Base-by-base conservation (phyloP, 2,329 filamentous ascomycete genomes). In the Exophiala bonariae region DNA sequence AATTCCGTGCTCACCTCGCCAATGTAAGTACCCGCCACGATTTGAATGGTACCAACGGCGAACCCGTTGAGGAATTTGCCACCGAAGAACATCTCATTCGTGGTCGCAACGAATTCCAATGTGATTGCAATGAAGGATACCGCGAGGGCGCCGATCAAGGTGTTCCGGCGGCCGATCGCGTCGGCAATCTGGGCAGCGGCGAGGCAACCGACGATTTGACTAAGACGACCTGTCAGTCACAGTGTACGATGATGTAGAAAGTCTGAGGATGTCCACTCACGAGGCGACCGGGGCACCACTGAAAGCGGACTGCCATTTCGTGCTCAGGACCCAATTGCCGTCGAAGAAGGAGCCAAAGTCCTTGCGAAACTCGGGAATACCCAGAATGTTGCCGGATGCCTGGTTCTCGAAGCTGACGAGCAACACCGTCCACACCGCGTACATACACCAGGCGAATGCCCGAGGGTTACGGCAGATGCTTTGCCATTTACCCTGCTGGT, bases 281-380 rank as follows among this genome's bases (percentile, higher is more conserved):
- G 43, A 35, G 3, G 50, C 53, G 31, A 37, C 26, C 3, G 50
- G 43, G 3, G 41, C 50, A 28, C 47, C 54, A 54, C 72, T 74
- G 61, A 76, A 76, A 19, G 71, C 73, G 11, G 65, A 68, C 54
- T 73, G 73, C 77, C 77, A 80, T 19, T 68, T 59, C 4, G 75
- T 75, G 1, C 72, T 70, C 3, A 79, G 68, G 3, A 72, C 60
- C 20, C 52, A 58, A 14, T 55, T 64, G 17, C 71, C 70, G 4
- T 73, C 55, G 42, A 71, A 78, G 3, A 64, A 47, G 46, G 77
- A 74, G 1, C 80, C 79, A 59, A 81, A 82, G 51, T 80, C 73
- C 20, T 64, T 61, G 48, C 77, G 72, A 58, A 82, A 83, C 14
- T 75, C 71, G 0, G 79, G 77, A 41, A 76, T 77, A 3, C 78